phyloP scores from a whole-genome alignment of 2,329 filamentous ascomycete species.

The Triangularia setosa region DNA sequence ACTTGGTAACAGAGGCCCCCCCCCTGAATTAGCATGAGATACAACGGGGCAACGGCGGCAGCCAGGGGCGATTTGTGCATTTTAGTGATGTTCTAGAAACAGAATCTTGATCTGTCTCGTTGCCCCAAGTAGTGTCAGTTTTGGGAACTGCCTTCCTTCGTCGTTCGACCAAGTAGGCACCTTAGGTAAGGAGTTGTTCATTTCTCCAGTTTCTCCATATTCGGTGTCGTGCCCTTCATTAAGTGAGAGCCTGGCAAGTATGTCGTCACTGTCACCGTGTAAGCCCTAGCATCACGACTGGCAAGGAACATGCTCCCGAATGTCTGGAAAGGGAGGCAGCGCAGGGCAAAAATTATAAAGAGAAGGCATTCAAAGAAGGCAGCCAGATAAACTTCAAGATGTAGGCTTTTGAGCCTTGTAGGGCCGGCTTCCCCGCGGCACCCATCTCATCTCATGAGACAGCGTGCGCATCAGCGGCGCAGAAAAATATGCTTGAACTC shows the following conservation, averaged over 20 bases:
- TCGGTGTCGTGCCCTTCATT: neutral
- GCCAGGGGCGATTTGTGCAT: neutral
- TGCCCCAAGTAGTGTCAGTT: neutral
- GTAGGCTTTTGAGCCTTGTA: neutral
- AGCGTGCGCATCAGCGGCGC: neutral
- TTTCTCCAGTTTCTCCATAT: neutral
- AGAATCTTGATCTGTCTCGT: neutral
- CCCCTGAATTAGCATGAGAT: neutral
- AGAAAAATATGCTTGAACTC: neutral
- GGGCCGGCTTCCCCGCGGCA: neutral
- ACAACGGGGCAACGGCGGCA: neutral
- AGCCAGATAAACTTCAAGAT: neutral
- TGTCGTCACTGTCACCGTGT: neutral
- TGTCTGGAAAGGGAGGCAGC: neutral
- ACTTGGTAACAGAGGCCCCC: neutral
- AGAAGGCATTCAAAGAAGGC: neutral
- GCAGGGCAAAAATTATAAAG: neutral
- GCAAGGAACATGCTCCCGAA: neutral
- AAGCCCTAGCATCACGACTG: neutral
- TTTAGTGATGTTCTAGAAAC: neutral
- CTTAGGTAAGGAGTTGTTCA: too few species aligned
- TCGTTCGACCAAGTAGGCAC: neutral
- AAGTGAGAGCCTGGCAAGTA: neutral
- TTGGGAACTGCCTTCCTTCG: neutral
- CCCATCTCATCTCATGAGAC: neutral